phyloP scores from a whole-genome alignment of 176 grass and related monocot species.

The Saccharum officinarum region DNA sequence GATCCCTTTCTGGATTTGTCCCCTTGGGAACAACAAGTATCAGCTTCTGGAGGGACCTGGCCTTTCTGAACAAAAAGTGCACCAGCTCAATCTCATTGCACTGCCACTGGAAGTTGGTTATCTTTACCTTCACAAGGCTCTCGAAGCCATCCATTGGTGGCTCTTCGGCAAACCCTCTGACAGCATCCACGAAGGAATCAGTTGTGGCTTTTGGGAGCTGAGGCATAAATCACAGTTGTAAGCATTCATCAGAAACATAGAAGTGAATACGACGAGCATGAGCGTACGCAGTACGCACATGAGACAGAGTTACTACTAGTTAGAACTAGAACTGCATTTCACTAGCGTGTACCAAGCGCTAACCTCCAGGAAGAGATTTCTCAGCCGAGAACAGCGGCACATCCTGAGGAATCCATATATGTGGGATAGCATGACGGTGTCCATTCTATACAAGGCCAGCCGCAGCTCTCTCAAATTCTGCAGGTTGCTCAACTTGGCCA shows the following conservation, averaged over 20 bases:
- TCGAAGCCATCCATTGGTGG: not conserved
- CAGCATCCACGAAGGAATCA: not conserved
- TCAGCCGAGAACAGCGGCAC: slow-evolving; percentile 37
- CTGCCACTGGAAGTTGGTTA: not conserved
- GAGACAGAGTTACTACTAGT: not conserved
- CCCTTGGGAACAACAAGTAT: not conserved
- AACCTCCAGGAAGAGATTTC: slow-evolving; percentile 67
- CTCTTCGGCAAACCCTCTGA: not conserved
- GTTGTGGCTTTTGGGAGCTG: not conserved
- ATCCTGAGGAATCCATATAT: slow-evolving; percentile 48
- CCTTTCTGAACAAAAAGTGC: not conserved
- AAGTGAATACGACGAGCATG: not conserved
- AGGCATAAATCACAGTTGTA: not conserved
- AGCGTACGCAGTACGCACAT: not conserved
- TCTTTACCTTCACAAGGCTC: not conserved
- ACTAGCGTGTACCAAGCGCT: not conserved
- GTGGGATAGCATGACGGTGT: slow-evolving; percentile 34
- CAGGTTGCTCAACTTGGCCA: slow-evolving; percentile 41
- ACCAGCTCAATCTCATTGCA: not conserved
- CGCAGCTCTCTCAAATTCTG: slow-evolving; percentile 58
- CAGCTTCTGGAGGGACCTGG: not conserved
- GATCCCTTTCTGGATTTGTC: not conserved
- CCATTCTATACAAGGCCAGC: slow-evolving; percentile 47
- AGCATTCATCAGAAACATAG: not conserved
- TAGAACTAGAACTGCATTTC: not conserved